Percentiles rank a stretch among this genome's conserved stretches.
These are phyloP conservation scores for Xylaria sp. DNA, from an alignment of 2,329 filamentous ascomycete species.

Conservation along the genomic window DNA sequence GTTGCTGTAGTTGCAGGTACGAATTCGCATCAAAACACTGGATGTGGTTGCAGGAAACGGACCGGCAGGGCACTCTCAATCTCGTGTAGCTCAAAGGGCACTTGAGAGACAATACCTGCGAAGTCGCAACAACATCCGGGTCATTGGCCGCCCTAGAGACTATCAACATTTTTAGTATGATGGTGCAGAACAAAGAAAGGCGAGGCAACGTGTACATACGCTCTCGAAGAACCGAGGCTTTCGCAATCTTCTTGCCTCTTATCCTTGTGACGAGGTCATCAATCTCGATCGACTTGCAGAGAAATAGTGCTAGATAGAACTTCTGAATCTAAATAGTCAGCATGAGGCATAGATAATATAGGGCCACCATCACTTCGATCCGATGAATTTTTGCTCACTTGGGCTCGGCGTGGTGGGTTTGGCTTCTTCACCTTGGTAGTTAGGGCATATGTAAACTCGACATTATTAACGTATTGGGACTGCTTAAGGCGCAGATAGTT, in stretches of 20 bases:
- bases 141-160: constrained; percentile 83
- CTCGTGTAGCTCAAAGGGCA: constrained; percentile 88
- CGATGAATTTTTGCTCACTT: constrained; percentile 34
- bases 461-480: constrained; percentile 69
- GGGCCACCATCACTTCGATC: constrained; percentile 23
- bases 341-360: constrained; percentile 3
- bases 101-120: constrained; percentile 86
- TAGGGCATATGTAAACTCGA: constrained; percentile 89
- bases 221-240: constrained; percentile 79
- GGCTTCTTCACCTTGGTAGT: constrained; percentile 73
- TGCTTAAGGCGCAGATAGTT: constrained; percentile 70
- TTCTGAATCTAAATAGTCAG: constrained; percentile 54
- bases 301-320: constrained; percentile 71
- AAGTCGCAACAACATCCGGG: constrained; percentile 85
- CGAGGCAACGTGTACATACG: constrained; percentile 57
- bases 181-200: not conserved
- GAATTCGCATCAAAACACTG: constrained; percentile 94
- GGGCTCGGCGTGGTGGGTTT: constrained; percentile 24
- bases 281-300: constrained; percentile 75
- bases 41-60: constrained; percentile 79
- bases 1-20: constrained; percentile 91
- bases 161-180: constrained; percentile 43
- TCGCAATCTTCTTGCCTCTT: constrained; percentile 71
- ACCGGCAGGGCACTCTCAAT: constrained; percentile 78
- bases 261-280: constrained; percentile 72